A percentile compares a stretch with the other conserved stretches of the same genome.
Evolutionary conservation across 352 stramenopile species (phyloP).

Genomic region (Thraustochytrium striatum): DNA sequence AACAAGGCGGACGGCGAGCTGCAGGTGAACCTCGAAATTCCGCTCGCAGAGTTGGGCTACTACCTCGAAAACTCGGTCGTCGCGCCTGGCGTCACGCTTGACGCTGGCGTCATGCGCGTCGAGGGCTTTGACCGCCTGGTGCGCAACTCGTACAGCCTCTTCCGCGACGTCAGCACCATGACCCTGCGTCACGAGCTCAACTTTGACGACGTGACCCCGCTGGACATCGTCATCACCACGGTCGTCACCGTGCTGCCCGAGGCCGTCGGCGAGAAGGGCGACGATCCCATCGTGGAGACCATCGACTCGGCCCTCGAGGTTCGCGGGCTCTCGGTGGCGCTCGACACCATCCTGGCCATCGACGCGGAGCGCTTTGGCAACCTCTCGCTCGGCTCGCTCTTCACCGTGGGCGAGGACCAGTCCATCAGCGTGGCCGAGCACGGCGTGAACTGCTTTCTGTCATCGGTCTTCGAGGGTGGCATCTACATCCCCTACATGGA

Average conservation of each 20-base stretch:
- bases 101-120: not conserved
- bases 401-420: constrained; percentile 25
- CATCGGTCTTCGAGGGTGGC: not conserved
- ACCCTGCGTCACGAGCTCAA: not conserved
- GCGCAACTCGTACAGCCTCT: not conserved
- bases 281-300: not conserved
- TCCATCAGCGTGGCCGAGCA: not conserved
- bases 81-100: not conserved
- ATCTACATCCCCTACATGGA: not conserved
- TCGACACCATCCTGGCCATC: not conserved
- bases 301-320: not conserved
- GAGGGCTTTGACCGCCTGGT: constrained; percentile 17
- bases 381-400: not conserved
- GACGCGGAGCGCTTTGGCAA: not conserved
- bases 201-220: not conserved
- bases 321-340: not conserved
- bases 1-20: too few species aligned
- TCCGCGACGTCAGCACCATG: constrained; percentile 9
- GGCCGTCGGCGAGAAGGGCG: not conserved
- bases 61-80: not conserved
- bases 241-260: too few species aligned
- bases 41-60: not conserved
- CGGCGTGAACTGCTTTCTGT: constrained; percentile 6
- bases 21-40: constrained; percentile 18
- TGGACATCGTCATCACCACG: constrained; percentile 11